Evolutionary conservation across 2,329 filamentous ascomycete genomes (phyloP), one percentile per base, ranked within the genome.

Genomic region (Penicillium psychrosexuale): DNA sequence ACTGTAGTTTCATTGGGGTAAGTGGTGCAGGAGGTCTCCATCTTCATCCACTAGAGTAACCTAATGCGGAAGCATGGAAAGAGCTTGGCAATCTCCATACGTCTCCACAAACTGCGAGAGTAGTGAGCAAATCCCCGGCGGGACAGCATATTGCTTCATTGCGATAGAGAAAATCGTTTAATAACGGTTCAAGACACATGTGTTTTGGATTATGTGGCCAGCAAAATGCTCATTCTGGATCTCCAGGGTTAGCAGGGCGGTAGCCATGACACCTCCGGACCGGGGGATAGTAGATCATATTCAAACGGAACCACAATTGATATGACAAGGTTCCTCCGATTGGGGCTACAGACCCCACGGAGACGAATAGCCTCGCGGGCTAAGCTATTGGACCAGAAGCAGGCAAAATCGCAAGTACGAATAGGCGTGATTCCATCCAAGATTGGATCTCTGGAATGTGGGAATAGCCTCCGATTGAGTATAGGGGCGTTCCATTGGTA

Each of bases 1-100:
- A 45, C 38, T 51, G 57, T 45, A 55, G 67, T 67, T 58, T 60
- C 65, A 69, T 69, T 59, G 46, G 47, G 43, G 48, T 51, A 30
- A 52, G 34, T 36, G 51, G 43, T 53, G 59, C 47, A 61, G 47
- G 51, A 30, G 37, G 19, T 47, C 44, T 45, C 58, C 30, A 34
- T 34, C 30, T 33, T 24, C 17, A 33, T 45, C 43, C 56, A 60
- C 50, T 33, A 37, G 4, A 40, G 31, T 48, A 19, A 28, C 61
- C 63, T 15, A 58, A 64, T 61, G 58, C 63, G 63, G 63, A 53
- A 53, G 17, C 2, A 19, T 31, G 11, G 51, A 17, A 42, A 50
- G 17, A 42, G 19, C 11, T 53, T 50, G 33, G 44, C 24, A 40
- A 43, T 47, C 15, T 12, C 24, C 37, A 24, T 34, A 17, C 31